These are phyloP conservation scores for Colletotrichum viniferum DNA, from an alignment of 2,329 filamentous ascomycete genomes.

Conservation along the genomic window DNA sequence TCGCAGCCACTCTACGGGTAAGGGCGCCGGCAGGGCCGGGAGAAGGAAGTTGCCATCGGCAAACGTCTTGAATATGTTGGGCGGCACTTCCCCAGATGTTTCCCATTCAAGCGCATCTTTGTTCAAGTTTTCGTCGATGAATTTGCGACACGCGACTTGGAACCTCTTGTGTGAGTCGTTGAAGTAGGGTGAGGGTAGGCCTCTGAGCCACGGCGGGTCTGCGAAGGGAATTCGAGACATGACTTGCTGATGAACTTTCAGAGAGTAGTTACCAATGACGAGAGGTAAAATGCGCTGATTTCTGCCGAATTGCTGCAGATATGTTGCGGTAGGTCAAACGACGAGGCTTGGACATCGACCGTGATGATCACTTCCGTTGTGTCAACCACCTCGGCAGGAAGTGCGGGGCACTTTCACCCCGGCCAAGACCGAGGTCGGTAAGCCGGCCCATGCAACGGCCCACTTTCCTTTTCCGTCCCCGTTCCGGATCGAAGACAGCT, in stretches of 20 bases:
- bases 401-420: neutral
- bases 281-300: too few relatives aligned
- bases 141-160: constrained; percentile 71
- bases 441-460: neutral
- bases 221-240: constrained; percentile 60
- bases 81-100: constrained; percentile 64
- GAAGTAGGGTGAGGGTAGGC: constrained; percentile 75
- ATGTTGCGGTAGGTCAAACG: too few relatives aligned
- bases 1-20: constrained; percentile 72
- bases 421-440: neutral
- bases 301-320: too few relatives aligned
- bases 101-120: constrained; percentile 74
- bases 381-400: neutral
- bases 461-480: neutral
- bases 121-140: constrained; percentile 67
- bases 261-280: too few relatives aligned
- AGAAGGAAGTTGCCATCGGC: constrained; percentile 70
- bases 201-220: constrained; percentile 73
- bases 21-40: constrained; percentile 70
- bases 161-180: constrained; percentile 67
- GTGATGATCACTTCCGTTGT: neutral
- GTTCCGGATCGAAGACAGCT: rapidly evolving
- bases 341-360: too few relatives aligned
- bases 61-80: constrained; percentile 68
- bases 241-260: too few relatives aligned